These are phyloP conservation scores for Canavalia gladiata DNA, from an alignment of 306 rosid genomes.

Conservation along the genomic window DNA sequence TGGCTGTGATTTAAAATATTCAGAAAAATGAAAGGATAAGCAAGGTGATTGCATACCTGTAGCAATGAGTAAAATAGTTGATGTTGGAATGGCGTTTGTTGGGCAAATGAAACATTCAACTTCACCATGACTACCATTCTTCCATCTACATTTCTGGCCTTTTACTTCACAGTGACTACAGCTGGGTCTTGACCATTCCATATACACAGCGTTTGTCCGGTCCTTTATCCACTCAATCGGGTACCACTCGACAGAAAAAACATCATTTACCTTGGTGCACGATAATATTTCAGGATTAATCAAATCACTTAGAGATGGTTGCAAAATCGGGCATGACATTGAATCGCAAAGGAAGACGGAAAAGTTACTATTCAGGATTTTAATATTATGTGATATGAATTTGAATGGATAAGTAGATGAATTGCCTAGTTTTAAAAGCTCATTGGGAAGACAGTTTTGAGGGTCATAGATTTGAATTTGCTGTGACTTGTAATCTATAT, in stretches of 20 bases:
- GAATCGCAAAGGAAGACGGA: constrained; percentile 41
- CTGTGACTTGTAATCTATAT: constrained; percentile 37
- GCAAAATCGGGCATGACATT: not conserved
- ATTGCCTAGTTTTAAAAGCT: constrained; percentile 11
- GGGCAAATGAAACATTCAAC: not conserved
- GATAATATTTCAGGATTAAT: not conserved
- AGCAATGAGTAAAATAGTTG: not conserved
- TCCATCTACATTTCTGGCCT: not conserved
- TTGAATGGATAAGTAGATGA: constrained; percentile 38
- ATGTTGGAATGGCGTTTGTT: not conserved
- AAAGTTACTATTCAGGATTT: not conserved
- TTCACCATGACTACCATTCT: not conserved
- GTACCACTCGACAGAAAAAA: not conserved
- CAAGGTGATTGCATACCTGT: not conserved
- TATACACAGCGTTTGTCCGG: not conserved
- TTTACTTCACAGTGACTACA: constrained; percentile 11
- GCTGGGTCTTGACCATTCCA: not conserved
- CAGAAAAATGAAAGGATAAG: too few relatives aligned
- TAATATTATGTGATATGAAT: not conserved
- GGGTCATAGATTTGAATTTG: constrained; percentile 35
- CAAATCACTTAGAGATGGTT: not conserved
- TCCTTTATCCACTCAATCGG: too few relatives aligned
- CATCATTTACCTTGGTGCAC: constrained; percentile 27
- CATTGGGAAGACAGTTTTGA: constrained; percentile 35
- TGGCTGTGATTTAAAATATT: too few relatives aligned